A percentile compares a stretch with the other conserved stretches of the same genome.
Conservation (phyloP, 2,329 filamentous ascomycete genomes). For the Pseudocercospora fuligena region DNA sequence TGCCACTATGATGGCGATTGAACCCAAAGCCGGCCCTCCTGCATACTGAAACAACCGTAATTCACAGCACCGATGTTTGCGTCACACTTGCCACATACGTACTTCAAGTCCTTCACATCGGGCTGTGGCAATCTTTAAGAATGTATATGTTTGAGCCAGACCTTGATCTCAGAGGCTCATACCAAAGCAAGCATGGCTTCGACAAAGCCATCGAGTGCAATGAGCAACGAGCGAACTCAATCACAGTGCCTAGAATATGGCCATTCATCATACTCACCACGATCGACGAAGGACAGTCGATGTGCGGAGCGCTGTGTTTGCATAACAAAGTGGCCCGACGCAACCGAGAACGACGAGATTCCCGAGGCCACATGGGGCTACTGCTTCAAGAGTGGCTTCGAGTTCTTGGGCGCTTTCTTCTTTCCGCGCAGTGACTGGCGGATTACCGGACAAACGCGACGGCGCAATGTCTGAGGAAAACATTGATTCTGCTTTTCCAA, state of each 20-base stretch:
- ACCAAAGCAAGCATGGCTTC: not conserved
- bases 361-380: not conserved
- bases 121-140: not conserved
- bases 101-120: not conserved
- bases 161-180: no score
- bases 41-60: no score
- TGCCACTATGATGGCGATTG: not conserved
- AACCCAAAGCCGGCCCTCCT: no score
- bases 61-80: not conserved
- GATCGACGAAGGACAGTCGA: not conserved
- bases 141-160: not conserved
- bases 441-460: not conserved
- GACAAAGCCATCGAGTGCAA: not conserved
- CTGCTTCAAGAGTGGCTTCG: not conserved
- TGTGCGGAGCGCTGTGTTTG: not conserved
- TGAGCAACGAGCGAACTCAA: not conserved
- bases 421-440: not conserved
- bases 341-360: not conserved
- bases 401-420: not conserved
- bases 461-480: not conserved
- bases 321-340: not conserved
- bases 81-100: not conserved
- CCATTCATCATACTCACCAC: not conserved
- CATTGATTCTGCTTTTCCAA: not conserved
- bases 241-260: not conserved